Percentiles rank a stretch among this genome's conserved stretches.
phyloP scores from a whole-genome alignment of 1,284 basidiomycete genomes.

The Ustilago hordei region DNA sequence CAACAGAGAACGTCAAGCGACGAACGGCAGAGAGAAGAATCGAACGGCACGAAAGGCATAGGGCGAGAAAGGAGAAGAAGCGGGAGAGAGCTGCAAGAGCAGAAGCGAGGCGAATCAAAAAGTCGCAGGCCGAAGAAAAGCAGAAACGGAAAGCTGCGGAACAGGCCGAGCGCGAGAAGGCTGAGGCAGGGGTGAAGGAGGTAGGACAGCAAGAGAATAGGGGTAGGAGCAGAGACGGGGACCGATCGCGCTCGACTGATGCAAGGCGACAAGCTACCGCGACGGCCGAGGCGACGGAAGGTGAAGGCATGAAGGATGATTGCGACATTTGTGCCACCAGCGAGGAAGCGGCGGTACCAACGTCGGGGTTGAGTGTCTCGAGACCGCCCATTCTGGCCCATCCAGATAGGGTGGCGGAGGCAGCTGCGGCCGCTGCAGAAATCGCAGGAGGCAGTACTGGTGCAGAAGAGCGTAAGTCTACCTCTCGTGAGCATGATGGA shows the following conservation, averaged over 20 bases:
- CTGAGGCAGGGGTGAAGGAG: constrained; percentile 4
- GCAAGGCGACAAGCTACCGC: constrained; percentile 2
- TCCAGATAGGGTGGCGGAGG: constrained; percentile 29
- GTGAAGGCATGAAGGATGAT: neutral
- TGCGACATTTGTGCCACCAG: neutral
- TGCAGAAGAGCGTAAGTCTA: constrained; percentile 1
- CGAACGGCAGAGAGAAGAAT: constrained; percentile 62
- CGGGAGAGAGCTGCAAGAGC: constrained; percentile 20
- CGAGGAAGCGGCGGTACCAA: neutral
- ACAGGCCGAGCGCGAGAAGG: constrained; percentile 5
- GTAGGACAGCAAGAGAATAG: constrained; percentile 17
- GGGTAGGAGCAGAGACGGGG: constrained; percentile 45
- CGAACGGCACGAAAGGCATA: constrained; percentile 37
- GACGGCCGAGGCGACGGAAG: neutral
- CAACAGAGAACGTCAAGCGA: constrained; percentile 79
- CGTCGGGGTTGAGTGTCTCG: constrained; percentile 26
- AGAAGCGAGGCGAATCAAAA: constrained; percentile 30
- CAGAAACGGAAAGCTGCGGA: constrained; percentile 25
- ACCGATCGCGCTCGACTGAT: constrained; percentile 30
- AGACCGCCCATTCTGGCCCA: constrained; percentile 23
- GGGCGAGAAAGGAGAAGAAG: constrained; percentile 28
- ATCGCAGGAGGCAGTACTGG: constrained; percentile 15
- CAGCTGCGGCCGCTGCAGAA: constrained; percentile 23
- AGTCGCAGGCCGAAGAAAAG: constrained; percentile 35
- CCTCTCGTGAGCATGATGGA: neutral